Evolutionary conservation across 1,284 basidiomycete genomes (phyloP), one percentile per base, ranked within the genome.

Genomic region (Cryptococcus depauperatus): DNA sequence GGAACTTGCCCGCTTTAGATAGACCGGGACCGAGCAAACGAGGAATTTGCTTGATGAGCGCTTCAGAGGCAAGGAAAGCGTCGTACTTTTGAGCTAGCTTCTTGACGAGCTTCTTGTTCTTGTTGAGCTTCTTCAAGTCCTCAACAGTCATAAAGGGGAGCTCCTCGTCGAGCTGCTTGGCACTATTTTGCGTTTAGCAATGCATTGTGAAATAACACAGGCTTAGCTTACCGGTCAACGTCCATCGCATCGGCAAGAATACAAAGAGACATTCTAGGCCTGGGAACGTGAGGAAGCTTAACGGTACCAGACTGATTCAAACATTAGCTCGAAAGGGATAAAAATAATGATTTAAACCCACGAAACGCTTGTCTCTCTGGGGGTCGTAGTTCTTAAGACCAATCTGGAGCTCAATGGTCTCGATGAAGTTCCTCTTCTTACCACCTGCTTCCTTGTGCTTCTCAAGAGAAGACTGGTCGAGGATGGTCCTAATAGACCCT

Each of bases 61-160:
- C 78, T 74, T 99, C 95, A 55, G 95, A 98, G 41, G 95, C 83
- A 57, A 99, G 77, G 84, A 99, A 99, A 57, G 93, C 91, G 67
- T 99, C 93, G 77, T 97, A 93, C 75, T 97, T 97, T 80, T 97
- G 96, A 58, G 93, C 93, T 62, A 98, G 87, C 79, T 93, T 98
- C 82, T 99, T 99, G 70, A 99, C 93, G 57, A 99, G 88, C 79
- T 99, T 99, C 81, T 98, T 98, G 83, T 98, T 98, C 79, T 64
- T 64, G 63, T 62, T 61, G 55, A 66, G 55, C 88, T 98, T 98
- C 77, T 98, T 99, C 76, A 98, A 80, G 76, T 98, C 93, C 68
- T 98, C 93, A 64, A 97, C 95, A 59, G 90, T 93, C 92, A 96
- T 97, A 78, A 92, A 68, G 47, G 64, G 63, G 41, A 68, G 62